A percentile compares a stretch with the other conserved stretches of the same genome.
Evolutionary conservation across 768 basidiomycete species (phyloP).

Genomic region (Suillus variegatus): DNA sequence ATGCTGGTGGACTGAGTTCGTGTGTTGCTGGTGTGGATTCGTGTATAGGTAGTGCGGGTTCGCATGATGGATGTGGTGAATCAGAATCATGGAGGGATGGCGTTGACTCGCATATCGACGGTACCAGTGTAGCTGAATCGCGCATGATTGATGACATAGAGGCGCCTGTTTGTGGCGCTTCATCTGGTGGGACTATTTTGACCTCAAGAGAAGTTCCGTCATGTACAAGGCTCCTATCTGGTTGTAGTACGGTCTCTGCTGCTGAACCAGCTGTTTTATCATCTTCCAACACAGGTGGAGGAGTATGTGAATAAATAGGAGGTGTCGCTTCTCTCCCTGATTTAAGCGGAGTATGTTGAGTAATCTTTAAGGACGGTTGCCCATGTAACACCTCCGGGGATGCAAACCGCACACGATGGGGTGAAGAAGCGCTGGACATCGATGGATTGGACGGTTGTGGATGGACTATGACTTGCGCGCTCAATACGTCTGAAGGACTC

Average conservation of each 20-base stretch:
- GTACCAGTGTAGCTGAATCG: neutral
- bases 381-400: slow-evolving; percentile 31
- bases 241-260: neutral
- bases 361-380: slow-evolving; percentile 13
- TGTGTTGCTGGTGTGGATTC: slow-evolving; percentile 10
- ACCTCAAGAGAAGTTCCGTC: neutral
- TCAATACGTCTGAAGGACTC: neutral
- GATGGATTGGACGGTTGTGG: neutral
- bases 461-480: neutral
- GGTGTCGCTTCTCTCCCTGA: neutral
- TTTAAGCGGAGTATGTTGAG: neutral
- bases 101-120: neutral
- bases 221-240: no score
- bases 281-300: neutral
- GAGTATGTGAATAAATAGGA: neutral
- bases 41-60: neutral
- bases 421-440: slow-evolving; percentile 2
- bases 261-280: neutral
- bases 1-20: slow-evolving; percentile 15
- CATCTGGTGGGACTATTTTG: neutral
- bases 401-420: slow-evolving; percentile 29
- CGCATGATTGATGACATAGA: neutral
- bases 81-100: neutral
- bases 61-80: neutral
- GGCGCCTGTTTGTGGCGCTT: neutral